Evolutionary conservation across 257 asterid genomes (phyloP).

Genomic region (Asclepias syriaca): DNA sequence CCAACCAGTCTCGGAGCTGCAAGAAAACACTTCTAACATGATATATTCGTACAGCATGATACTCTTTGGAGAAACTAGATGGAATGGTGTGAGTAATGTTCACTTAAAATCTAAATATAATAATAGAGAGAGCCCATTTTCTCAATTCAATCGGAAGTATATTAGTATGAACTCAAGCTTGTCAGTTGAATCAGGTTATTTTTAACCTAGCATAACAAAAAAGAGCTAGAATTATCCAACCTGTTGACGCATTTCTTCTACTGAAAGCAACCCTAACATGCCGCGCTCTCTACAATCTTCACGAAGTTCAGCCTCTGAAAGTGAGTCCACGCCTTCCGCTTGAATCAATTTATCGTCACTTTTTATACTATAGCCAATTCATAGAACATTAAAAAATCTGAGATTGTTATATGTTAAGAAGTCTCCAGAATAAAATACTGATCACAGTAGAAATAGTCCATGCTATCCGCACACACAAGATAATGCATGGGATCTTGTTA

Average conservation of each 20-base stretch:
- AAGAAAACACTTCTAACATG: slow-evolving; percentile 5
- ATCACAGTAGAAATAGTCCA: not conserved
- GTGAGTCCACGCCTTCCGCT: slow-evolving; percentile 87
- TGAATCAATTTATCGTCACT: slow-evolving; percentile 76
- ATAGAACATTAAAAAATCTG: not conserved
- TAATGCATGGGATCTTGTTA: too few relatives aligned
- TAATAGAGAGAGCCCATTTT: not conserved
- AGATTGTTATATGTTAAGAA: not conserved
- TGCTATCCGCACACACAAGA: not conserved
- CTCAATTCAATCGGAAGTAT: not conserved
- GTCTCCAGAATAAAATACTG: not conserved
- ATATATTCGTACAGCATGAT: not conserved
- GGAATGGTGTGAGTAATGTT: not conserved
- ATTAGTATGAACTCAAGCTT: not conserved
- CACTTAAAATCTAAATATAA: not conserved
- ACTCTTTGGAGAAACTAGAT: not conserved
- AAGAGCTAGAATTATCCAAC: slow-evolving; percentile 42
- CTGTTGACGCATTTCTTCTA: slow-evolving; percentile 94
- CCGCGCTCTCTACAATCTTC: slow-evolving; percentile 95
- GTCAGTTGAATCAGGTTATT: not conserved
- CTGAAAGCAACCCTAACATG: slow-evolving; percentile 71
- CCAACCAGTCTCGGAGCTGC: slow-evolving; percentile 93
- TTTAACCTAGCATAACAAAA: not conserved
- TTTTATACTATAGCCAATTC: slow-evolving; percentile 46
- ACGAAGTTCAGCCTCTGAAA: slow-evolving; percentile 89